phyloP scores from a whole-genome alignment of 805 yeast species.

The Schwanniomyces yamadae region DNA sequence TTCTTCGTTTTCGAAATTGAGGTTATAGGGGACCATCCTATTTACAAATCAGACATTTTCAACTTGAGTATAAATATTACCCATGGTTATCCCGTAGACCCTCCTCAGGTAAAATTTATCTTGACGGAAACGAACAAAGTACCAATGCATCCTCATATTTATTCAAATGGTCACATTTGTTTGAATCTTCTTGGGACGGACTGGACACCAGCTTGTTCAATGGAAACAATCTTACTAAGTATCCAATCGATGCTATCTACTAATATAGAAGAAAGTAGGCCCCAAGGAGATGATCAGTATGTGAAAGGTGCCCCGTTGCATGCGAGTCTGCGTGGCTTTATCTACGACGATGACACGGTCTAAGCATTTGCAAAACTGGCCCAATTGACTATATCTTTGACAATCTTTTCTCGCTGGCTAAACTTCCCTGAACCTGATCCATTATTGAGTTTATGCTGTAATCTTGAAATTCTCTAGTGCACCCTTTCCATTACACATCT shows the following conservation, averaged over 20 bases:
- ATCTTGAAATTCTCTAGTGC: too few relatives aligned
- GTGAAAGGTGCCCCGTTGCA: conserved; percentile 53
- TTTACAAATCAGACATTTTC: conserved; percentile 24
- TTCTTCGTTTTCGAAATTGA: conserved; percentile 22
- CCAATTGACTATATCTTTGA: too few relatives aligned
- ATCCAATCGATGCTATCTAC: conserved; percentile 63
- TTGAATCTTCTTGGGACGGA: conserved; percentile 61
- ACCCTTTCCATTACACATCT: too few relatives aligned
- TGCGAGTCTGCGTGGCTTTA: conserved; percentile 51
- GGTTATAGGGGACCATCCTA: conserved; percentile 9
- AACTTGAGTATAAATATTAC: conserved; percentile 45
- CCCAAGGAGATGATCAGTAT: conserved; percentile 56
- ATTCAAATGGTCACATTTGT: conserved; percentile 79
- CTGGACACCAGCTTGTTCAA: conserved; percentile 65
- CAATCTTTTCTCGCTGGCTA: too few relatives aligned
- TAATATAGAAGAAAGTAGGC: conserved; percentile 48
- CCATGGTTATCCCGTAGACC: conserved; percentile 53
- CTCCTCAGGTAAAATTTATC: conserved; percentile 59
- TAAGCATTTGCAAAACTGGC: too few relatives aligned
- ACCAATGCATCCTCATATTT: conserved; percentile 74
- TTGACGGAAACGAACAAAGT: conserved; percentile 23
- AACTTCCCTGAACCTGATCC: too few relatives aligned
- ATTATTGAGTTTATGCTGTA: too few relatives aligned
- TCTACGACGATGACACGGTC: conserved; percentile 60
- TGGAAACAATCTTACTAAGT: conserved; percentile 51